Base-by-base conservation (phyloP, 1,284 basidiomycete species). In the Waitea zeae region DNA sequence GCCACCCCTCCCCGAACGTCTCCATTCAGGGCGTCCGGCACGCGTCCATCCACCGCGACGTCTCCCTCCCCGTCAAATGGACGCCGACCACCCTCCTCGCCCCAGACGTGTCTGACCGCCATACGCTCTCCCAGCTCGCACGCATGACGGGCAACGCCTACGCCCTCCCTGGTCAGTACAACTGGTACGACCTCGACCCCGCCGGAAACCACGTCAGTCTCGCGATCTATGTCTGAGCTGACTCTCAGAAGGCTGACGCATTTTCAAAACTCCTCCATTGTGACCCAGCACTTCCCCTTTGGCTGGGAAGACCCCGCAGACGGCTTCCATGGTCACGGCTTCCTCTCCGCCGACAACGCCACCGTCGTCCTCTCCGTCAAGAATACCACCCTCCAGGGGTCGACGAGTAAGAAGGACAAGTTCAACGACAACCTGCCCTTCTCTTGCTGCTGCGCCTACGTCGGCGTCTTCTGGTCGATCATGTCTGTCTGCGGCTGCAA, bases 391-490 rank as follows among this genome's bases (percentile, higher is more conserved):
- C 41, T 58, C 9, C 75, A 40, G 14, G 89, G 89, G 2, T 83
- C 88, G 15, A 86, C 88, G 2, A 82, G 81, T 40, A 83, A 78
- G 53, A 80, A 84, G 49, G 93, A 98, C 59, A 96, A 93, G 61
- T 77, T 80, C 48, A 98, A 98, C 49, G 95, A 98, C 56, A 98
- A 98, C 48, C 58, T 95, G 43, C 59, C 97, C 15, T 97, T 96
- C 57, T 96, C 90, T 0, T 98, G 95, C 59, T 98, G 95, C 54
- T 98, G 95, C 48, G 93, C 92, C 3, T 67, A 79, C 19, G 87
- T 97, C 20, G 86, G 87, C 49, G 71, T 90, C 47, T 78, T 86
- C 0, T 97, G 93, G 92, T 50, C 53, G 5, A 58, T 61, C 44
- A 59, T 67, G 26, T 77, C 86, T 2, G 92, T 97, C 1, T 98